These are phyloP conservation scores for Pseudopyrenochaeta lycopersici DNA, from an alignment of 2,329 filamentous ascomycete species.

Conservation along the genomic window DNA sequence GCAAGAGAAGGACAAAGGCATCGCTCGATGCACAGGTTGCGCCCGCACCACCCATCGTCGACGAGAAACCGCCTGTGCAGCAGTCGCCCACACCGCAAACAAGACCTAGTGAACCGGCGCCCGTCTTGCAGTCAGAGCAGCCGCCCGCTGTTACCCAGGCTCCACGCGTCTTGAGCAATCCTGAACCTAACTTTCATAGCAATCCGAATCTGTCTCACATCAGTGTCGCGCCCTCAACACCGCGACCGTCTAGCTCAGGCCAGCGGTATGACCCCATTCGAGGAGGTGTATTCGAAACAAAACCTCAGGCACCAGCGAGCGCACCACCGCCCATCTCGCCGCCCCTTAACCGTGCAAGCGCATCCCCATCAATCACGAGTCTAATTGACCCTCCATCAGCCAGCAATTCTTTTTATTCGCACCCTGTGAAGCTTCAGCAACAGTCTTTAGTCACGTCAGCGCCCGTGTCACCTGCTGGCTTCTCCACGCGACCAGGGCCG, in stretches of 20 bases:
- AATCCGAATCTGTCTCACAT: slow-evolving; percentile 49
- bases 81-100: slow-evolving; percentile 38
- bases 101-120: slow-evolving; percentile 37
- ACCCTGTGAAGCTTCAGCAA: slow-evolving; percentile 43
- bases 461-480: slow-evolving; percentile 49
- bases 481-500: slow-evolving; percentile 35
- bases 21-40: slow-evolving; percentile 44
- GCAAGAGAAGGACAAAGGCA: slow-evolving; percentile 59
- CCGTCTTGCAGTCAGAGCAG: slow-evolving; percentile 37
- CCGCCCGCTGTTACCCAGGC: slow-evolving; percentile 34
- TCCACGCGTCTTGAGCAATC: slow-evolving; percentile 50
- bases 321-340: slow-evolving; percentile 58
- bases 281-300: slow-evolving; percentile 61
- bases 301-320: slow-evolving; percentile 53
- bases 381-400: slow-evolving; percentile 76
- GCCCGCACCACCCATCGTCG: slow-evolving; percentile 31
- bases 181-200: slow-evolving; percentile 47
- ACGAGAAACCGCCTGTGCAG: slow-evolving; percentile 36
- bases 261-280: slow-evolving; percentile 92
- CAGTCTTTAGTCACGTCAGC: slow-evolving; percentile 50
- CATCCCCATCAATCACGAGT: slow-evolving; percentile 90
- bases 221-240: slow-evolving; percentile 58
- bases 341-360: slow-evolving; percentile 76
- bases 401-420: slow-evolving; percentile 48
- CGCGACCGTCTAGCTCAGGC: slow-evolving; percentile 70